These are phyloP conservation scores for Fusarium sp. DNA, from an alignment of 2,329 filamentous ascomycete genomes.

Conservation along the genomic window DNA sequence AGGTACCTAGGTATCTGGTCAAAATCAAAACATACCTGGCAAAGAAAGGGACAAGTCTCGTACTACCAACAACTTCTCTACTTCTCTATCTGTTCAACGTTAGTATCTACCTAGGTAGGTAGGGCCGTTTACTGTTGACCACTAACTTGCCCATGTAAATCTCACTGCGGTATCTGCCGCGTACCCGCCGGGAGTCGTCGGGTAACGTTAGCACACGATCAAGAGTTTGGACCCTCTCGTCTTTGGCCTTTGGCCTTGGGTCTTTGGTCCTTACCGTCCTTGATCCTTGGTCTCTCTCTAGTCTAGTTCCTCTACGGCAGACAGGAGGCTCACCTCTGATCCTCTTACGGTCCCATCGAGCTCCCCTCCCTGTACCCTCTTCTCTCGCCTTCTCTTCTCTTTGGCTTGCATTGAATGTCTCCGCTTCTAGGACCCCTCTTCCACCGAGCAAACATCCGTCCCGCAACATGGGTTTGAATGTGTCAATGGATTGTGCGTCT, in stretches of 20 bases:
- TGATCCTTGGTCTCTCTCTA: constrained; percentile 9
- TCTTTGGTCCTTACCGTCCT: not conserved
- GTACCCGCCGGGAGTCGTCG: constrained; percentile 31
- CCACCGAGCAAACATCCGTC: not conserved
- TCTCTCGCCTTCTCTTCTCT: not conserved
- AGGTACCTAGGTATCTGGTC: not conserved
- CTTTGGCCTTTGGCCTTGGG: not conserved
- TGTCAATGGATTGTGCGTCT: not conserved
- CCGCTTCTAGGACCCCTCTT: not conserved
- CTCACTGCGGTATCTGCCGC: constrained; percentile 30
- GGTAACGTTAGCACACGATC: constrained; percentile 25
- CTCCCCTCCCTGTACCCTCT: not conserved
- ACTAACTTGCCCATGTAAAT: constrained; percentile 17
- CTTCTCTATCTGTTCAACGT: not conserved
- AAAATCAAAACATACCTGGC: not conserved
- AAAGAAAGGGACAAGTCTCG: not conserved
- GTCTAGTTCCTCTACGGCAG: not conserved
- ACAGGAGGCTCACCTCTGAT: not conserved
- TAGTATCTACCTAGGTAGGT: not conserved
- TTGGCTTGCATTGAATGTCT: not conserved
- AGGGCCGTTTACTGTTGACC: not conserved
- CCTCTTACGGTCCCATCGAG: not conserved
- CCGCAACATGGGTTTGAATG: not conserved
- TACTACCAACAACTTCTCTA: constrained; percentile 2
- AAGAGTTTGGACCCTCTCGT: not conserved